These are phyloP conservation scores for Elsinoe fawcettii DNA, from an alignment of 2,329 filamentous ascomycete species.

Conservation along the genomic window DNA sequence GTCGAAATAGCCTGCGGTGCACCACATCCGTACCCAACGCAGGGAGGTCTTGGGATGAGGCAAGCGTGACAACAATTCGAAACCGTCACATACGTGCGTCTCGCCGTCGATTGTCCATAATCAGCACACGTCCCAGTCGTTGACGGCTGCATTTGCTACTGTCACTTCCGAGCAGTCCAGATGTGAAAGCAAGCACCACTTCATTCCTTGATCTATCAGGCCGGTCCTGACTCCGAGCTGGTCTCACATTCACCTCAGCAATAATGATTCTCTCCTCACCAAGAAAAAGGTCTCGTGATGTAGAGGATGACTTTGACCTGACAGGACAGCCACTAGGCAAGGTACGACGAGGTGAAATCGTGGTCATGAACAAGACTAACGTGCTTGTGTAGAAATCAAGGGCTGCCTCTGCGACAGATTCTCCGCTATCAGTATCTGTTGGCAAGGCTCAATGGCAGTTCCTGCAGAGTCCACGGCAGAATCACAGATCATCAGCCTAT, in stretches of 20 bases:
- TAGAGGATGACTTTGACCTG: slow-evolving; percentile 14
- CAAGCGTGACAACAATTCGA: not conserved
- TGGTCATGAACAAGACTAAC: not conserved
- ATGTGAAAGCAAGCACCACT: slow-evolving; percentile 5
- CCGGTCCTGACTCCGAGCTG: slow-evolving; percentile 14
- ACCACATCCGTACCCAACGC: not conserved
- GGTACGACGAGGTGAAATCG: not conserved
- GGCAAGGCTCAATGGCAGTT: slow-evolving; percentile 6
- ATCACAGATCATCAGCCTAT: not conserved
- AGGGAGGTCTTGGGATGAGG: slow-evolving; percentile 11
- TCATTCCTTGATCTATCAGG: slow-evolving; percentile 1
- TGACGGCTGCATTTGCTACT: not conserved
- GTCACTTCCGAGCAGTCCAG: not conserved
- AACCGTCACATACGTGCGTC: not conserved
- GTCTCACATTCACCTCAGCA: slow-evolving; percentile 9
- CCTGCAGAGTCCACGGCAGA: not conserved
- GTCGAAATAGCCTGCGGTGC: not conserved
- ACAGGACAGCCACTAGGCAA: slow-evolving; percentile 3
- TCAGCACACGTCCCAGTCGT: not conserved
- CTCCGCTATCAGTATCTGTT: not conserved
- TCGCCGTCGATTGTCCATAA: not conserved
- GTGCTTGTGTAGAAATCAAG: slow-evolving; percentile 1
- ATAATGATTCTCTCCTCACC: slow-evolving; percentile 11
- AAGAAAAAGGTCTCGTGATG: slow-evolving; percentile 11
- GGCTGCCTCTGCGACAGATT: not conserved